phyloP scores from a whole-genome alignment of 805 yeast species.

The Kazachstania bromeliacearum region DNA sequence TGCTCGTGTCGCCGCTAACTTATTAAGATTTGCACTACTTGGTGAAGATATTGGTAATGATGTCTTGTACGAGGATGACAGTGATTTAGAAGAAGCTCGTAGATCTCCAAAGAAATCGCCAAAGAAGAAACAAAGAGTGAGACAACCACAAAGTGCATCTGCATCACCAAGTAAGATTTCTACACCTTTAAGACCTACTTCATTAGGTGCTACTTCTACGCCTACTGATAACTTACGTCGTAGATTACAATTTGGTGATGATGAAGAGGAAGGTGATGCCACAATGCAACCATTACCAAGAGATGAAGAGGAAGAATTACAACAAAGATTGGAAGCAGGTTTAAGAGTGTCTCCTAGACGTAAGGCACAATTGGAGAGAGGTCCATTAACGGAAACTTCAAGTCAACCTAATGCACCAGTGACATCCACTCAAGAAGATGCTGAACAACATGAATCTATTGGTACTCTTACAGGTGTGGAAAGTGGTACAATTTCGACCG shows the following conservation, averaged over 20 bases:
- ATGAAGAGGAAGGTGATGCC: conserved; percentile 20
- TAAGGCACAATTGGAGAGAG: conserved; percentile 8
- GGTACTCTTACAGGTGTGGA: conserved; percentile 7
- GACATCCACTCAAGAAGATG: conserved; percentile 3
- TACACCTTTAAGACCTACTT: conserved; percentile 6
- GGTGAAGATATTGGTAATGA: conserved; percentile 29
- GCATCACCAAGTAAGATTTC: conserved; percentile 15
- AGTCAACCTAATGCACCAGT: conserved; percentile 16
- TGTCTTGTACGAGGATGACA: conserved; percentile 15
- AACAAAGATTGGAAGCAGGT: conserved; percentile 20
- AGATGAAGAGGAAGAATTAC: conserved; percentile 26
- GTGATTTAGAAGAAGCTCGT: conserved; percentile 13
- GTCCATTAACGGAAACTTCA: conserved; percentile 22
- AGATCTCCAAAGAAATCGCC: conserved; percentile 29
- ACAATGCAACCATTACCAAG: conserved; percentile 23
- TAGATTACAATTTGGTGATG: conserved; percentile 18
- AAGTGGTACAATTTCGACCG: conserved; percentile 37
- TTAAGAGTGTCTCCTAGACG: conserved; percentile 28
- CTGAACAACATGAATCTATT: conserved; percentile 8
- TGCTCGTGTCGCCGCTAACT: conserved; percentile 76
- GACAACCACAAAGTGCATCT: conserved; percentile 6
- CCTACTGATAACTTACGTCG: conserved; percentile 11
- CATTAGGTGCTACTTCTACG: conserved; percentile 4
- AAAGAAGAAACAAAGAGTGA: conserved; percentile 23
- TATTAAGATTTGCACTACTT: conserved; percentile 77